Conservation (phyloP, 176 grass and related monocot species). For the bread wheat (Triticum aestivum) region IWGSC_CS_RefSeq_v2.1 NC_057796.1:191239597-191240096, state of each 20-base stretch:
- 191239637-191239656: too few species aligned
- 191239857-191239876: conserved; percentile 7
- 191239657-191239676: too few species aligned
- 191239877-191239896: conserved; percentile 37
- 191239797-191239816: neutral
- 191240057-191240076: conserved; percentile 21
- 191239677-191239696: neutral
- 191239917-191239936: conserved; percentile 53
- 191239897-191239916: conserved; percentile 40
- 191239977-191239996: conserved; percentile 81
- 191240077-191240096: conserved; percentile 40
- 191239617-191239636: too few species aligned
- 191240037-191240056: conserved; percentile 26
- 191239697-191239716: neutral
- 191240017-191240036: conserved; percentile 35
- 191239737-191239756: neutral
- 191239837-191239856: conserved; percentile 23
- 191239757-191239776: neutral
- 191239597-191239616: too few species aligned
- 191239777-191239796: neutral
- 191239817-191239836: conserved; percentile 31
- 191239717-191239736: neutral
- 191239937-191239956: conserved; percentile 80
- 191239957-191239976: conserved; percentile 75
- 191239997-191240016: conserved; percentile 83